Percentiles rank a stretch among this genome's conserved stretches.
These are phyloP conservation scores for Poa annua DNA, from an alignment of 176 grass and related monocot species.

Conservation along the genomic window DNA sequence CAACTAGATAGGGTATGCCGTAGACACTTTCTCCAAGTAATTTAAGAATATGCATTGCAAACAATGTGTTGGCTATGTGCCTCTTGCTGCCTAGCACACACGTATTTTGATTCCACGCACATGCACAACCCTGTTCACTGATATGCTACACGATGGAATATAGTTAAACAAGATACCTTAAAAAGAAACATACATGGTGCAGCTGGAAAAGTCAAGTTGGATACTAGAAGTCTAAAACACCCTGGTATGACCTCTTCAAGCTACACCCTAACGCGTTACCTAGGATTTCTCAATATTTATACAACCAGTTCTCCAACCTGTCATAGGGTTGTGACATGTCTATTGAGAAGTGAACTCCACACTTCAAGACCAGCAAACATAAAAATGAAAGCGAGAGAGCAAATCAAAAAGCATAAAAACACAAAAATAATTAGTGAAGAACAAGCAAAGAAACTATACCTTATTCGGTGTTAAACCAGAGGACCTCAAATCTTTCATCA, in stretches of 20 bases:
- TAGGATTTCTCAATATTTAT: slow-evolving; percentile 2
- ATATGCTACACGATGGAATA: neutral
- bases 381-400: slow-evolving; percentile 16
- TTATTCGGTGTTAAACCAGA: slow-evolving; percentile 86
- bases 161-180: neutral
- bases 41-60: slow-evolving; percentile 14
- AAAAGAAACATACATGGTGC: slow-evolving; percentile 4
- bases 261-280: neutral
- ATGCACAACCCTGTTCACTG: neutral
- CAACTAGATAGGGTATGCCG: neutral
- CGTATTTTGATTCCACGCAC: neutral
- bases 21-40: neutral
- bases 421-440: slow-evolving; percentile 35
- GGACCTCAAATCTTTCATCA: slow-evolving; percentile 80
- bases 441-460: slow-evolving; percentile 54
- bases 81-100: neutral
- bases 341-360: slow-evolving; percentile 25
- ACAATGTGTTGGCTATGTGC: neutral
- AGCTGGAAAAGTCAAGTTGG: neutral
- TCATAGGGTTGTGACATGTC: slow-evolving; percentile 15
- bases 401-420: slow-evolving; percentile 28
- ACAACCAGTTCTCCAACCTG: neutral
- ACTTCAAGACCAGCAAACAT: neutral
- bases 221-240: slow-evolving; percentile 1
- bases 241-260: neutral